phyloP scores from a whole-genome alignment of 768 basidiomycete genomes.

The Termitomyces sp. region DNA sequence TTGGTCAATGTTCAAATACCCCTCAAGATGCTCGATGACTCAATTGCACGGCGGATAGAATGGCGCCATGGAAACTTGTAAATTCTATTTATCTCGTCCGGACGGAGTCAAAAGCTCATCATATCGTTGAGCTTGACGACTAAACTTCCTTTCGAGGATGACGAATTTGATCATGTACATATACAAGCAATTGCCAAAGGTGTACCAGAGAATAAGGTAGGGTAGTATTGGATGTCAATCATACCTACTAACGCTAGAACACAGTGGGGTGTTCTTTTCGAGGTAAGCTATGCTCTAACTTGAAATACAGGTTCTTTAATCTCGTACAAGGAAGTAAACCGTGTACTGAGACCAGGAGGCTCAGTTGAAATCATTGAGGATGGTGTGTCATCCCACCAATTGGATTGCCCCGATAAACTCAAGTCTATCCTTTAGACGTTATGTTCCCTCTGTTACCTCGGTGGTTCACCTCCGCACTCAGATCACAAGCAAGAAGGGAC shows the following conservation, averaged over 20 bases:
- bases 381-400: slow-evolving; percentile 35
- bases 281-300: slow-evolving; percentile 33
- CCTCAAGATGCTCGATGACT: slow-evolving; percentile 41
- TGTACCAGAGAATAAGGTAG: slow-evolving; percentile 74
- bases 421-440: slow-evolving; percentile 43
- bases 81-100: slow-evolving; percentile 4
- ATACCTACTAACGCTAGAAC: slow-evolving; percentile 1
- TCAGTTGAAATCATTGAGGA: slow-evolving; percentile 70
- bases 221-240: neutral
- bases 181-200: slow-evolving; percentile 59
- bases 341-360: slow-evolving; percentile 66
- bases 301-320: neutral
- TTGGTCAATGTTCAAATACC: slow-evolving; percentile 72
- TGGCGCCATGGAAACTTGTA: slow-evolving; percentile 83
- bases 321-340: slow-evolving; percentile 58
- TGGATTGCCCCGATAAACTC: neutral
- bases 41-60: slow-evolving; percentile 51
- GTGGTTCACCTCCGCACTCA: slow-evolving; percentile 74
- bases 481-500: slow-evolving; percentile 42
- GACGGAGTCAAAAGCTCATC: neutral
- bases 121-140: slow-evolving; percentile 54
- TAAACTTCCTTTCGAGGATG: slow-evolving; percentile 75
- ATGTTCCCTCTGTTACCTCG: slow-evolving; percentile 71
- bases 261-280: slow-evolving; percentile 66
- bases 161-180: slow-evolving; percentile 80